phyloP scores from a whole-genome alignment of 1,284 basidiomycete genomes.

The Phenoliferia sp. region DNA sequence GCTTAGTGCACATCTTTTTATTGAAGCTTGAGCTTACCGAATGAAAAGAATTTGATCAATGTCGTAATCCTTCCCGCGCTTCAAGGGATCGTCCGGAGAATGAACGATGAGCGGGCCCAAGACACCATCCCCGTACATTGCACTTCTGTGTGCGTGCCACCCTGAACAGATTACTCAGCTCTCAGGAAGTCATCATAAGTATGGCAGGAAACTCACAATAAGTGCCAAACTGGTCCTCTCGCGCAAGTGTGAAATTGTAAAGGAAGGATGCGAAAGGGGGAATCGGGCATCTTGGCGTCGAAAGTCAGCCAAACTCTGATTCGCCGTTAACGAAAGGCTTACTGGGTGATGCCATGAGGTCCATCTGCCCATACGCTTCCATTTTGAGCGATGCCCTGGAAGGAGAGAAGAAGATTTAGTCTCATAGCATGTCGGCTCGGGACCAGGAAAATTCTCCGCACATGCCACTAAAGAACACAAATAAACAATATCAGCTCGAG shows the following conservation, averaged over 20 bases:
- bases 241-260: constrained; percentile 48
- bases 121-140: constrained; percentile 46
- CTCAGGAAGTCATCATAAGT: neutral
- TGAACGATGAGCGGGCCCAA: constrained; percentile 44
- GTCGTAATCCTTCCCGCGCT: constrained; percentile 39
- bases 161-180: neutral
- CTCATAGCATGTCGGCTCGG: too few relatives aligned
- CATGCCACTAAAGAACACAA: too few relatives aligned
- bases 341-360: constrained; percentile 49
- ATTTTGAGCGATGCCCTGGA: constrained; percentile 48
- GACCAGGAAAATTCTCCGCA: too few relatives aligned
- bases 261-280: constrained; percentile 48
- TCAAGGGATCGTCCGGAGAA: constrained; percentile 37
- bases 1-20: too few relatives aligned
- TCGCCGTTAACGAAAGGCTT: neutral
- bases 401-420: too few relatives aligned
- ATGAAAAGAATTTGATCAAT: constrained; percentile 22
- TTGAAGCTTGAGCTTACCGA: too few relatives aligned
- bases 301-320: neutral
- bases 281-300: constrained; percentile 45
- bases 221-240: constrained; percentile 2
- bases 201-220: neutral
- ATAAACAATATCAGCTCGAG: too few relatives aligned
- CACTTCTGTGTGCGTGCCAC: neutral
- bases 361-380: constrained; percentile 49